Conservation (phyloP, 2,329 filamentous ascomycete genomes). For the Aspergillus niger region DNA sequence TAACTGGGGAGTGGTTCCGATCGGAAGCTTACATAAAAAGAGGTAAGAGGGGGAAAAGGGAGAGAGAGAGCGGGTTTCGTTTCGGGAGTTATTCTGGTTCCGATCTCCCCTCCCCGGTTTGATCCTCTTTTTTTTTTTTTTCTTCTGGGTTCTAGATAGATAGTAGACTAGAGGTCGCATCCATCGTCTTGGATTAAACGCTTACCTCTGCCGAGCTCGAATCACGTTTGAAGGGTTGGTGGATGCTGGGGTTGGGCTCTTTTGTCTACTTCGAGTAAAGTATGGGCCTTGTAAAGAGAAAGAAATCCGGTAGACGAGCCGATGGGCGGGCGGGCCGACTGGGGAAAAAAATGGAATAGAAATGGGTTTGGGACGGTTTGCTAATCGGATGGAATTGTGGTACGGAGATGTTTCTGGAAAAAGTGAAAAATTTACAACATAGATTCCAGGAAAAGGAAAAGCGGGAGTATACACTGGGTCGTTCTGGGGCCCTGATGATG, state of each 20-base stretch:
- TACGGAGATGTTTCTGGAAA: background rate
- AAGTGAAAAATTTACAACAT: background rate
- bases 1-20: too few relatives aligned
- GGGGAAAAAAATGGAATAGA: background rate
- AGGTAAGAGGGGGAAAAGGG: too few relatives aligned
- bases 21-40: too few relatives aligned
- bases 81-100: background rate
- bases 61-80: too few relatives aligned
- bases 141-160: too few relatives aligned
- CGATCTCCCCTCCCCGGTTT: background rate
- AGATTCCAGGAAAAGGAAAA: too few relatives aligned
- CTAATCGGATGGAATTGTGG: background rate
- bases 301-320: background rate
- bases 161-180: too few relatives aligned
- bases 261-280: background rate
- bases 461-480: too few relatives aligned
- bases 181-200: background rate
- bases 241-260: too few relatives aligned
- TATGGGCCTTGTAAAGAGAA: background rate
- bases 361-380: too few relatives aligned
- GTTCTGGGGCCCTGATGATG: too few relatives aligned
- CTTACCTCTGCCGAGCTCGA: background rate
- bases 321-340: background rate
- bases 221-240: background rate
- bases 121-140: too few relatives aligned